Base-by-base conservation (phyloP, 1,284 basidiomycete species). In the Mrakiaceae sp. region DNA sequence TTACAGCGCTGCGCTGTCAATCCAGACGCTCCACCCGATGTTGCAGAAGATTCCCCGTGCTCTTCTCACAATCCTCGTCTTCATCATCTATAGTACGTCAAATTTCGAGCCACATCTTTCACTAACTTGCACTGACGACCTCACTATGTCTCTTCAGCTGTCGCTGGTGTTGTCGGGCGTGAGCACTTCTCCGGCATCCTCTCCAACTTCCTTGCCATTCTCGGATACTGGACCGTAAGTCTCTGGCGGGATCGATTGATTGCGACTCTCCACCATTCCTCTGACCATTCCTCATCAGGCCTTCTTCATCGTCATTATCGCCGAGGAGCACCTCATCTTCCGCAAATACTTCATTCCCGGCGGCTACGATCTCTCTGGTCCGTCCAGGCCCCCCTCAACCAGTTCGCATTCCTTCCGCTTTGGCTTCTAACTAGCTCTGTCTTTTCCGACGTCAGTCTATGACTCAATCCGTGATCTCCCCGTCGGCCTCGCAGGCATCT, bases 151-250 rank as follows among this genome's bases (percentile, higher is more conserved):
- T 5, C 10, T 49, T 3, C 54, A 70, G 68, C 84, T 43, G 77
- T 84, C 49, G 81, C 84, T 0, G 82, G 83, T 14, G 80, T 86
- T 57, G 82, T 80, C 3, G 85, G 85, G 2, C 80, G 83, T 53
- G 79, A 82, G 65, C 81, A 83, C 70, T 85, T 87, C 71, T 80
- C 80, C 52, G 77, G 76, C 52, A 83, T 85, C 57, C 76, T 87
- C 5, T 74, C 72, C 27, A 74, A 84, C 66, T 78, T 78, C 65
- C 70, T 84, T 46, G 74, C 79, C 27, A 79, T 86, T 60, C 74
- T 85, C 40, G 81, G 81, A n/a, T 86, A 87, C 74, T 86, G 84
- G 84, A 79, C 79, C 0, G 81, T 82, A 2, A 27, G 27, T 27
- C 27, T 27, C 27, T 27, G 27, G 27, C 27, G 27, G 27, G 27